Base-by-base conservation (phyloP, 169 alveolate species). In the Cryptosporidium canis region DNA sequence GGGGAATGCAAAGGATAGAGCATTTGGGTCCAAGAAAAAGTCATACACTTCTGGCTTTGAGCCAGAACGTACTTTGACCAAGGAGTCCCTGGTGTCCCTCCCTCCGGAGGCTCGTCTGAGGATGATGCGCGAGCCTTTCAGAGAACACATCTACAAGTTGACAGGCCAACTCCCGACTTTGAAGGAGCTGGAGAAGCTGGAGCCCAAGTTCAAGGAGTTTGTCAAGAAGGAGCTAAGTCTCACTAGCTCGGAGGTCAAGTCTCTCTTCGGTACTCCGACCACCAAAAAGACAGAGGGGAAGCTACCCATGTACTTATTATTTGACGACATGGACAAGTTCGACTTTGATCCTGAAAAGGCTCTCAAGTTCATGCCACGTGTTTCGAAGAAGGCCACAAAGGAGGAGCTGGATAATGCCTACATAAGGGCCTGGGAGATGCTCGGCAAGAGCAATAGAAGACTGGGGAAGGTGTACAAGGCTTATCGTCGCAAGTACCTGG, bases 341-440 rank as follows among this genome's bases (percentile, higher is more conserved):
- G 87, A 77, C 18, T 77, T 77, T 58, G 72, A 77, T 14, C 87
- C 87, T 35, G 72, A 77, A 61, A 56, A 56, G 39, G 87, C 72
- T 39, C 70, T 77, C 37, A 77, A 77, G 47, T 61, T 58, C n/a
- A 77, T 77, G 87, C 87, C 87, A 43, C 70, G 72, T 24, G 29
- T 77, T 45, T 16, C 43, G 24, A 58, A 31, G n/a, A 27, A 61
- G 2, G 77, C 87, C 21, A 58, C 87, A 5, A 55, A 77, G 37
- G 72, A 58, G 3, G 77, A 77, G 29, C 0, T 77, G 1, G 87
- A 77, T 1, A 35, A 16, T 5, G 87, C 72, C 8, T 77, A 77
- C 43, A n/a, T 77, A 31, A 77, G 61, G 43, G 87, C 61, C 44
- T 77, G 72, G 77, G 71, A 77, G 27, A 77, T 77, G 18, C 47